A percentile compares a stretch with the other conserved stretches of the same genome.
These are phyloP conservation scores for Globisporangium nagaii DNA, from an alignment of 352 stramenopile species.

Conservation along the genomic window DNA sequence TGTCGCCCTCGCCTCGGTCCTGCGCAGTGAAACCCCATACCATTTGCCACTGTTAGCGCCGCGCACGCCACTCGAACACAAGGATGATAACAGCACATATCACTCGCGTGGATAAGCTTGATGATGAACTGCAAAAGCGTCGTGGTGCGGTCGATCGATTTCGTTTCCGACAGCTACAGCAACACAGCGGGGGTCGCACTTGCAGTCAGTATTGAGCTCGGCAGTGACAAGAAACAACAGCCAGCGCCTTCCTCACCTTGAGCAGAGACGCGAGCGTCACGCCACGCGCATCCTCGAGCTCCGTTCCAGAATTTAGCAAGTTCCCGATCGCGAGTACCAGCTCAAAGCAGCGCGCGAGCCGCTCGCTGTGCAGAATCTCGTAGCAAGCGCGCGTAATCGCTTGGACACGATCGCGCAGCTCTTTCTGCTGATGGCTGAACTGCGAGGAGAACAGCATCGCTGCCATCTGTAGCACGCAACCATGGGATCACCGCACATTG, in stretches of 20 bases:
- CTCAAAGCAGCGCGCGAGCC: slow-evolving; percentile 70
- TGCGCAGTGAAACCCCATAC: slow-evolving; percentile 11
- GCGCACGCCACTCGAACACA: neutral
- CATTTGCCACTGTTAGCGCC: too few species aligned
- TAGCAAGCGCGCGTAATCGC: slow-evolving; percentile 56
- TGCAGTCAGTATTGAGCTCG: neutral
- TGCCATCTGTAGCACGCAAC: slow-evolving; percentile 37
- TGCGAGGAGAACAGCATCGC: slow-evolving; percentile 63
- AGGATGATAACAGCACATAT: neutral
- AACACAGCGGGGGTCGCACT: neutral
- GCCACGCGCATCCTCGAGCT: slow-evolving; percentile 59
- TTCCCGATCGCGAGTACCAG: slow-evolving; percentile 73
- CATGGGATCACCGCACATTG: too few species aligned
- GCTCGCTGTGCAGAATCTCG: slow-evolving; percentile 62
- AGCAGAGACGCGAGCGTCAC: slow-evolving; percentile 70
- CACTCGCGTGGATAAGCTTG: slow-evolving; percentile 66
- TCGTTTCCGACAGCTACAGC: slow-evolving; percentile 70
- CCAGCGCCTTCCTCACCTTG: too few species aligned
- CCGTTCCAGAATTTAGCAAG: slow-evolving; percentile 62
- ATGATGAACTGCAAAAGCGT: slow-evolving; percentile 77
- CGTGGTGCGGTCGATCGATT: slow-evolving; percentile 65
- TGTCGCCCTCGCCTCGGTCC: slow-evolving; percentile 67
- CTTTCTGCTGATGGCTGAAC: slow-evolving; percentile 52
- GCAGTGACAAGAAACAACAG: neutral
- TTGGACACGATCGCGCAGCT: slow-evolving; percentile 37